A percentile compares a stretch with the other conserved stretches of the same genome.
phyloP scores from a whole-genome alignment of 78 protist species.

The Thecamonas trahens region DNA sequence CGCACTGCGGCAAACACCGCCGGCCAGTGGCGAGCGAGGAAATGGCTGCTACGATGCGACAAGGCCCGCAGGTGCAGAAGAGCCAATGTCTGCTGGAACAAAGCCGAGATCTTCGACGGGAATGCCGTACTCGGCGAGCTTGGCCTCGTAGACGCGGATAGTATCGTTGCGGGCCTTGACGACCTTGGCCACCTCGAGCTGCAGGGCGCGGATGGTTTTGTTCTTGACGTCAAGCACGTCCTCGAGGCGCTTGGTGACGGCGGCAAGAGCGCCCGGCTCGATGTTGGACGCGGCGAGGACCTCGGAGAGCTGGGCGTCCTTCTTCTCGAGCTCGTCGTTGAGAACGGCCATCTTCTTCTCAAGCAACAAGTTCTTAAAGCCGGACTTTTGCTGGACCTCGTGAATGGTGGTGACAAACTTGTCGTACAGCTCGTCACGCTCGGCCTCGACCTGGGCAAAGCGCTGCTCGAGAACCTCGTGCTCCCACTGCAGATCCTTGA shows the following conservation, averaged over 20 bases:
- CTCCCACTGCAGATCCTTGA: conserved; percentile 54
- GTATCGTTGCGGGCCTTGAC: conserved; percentile 48
- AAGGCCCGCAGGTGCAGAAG: conserved; percentile 9
- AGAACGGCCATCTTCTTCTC: conserved; percentile 56
- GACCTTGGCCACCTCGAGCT: conserved; percentile 22
- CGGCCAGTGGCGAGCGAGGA: too few relatives aligned
- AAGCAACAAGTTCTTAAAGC: conserved; percentile 56
- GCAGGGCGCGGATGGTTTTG: conserved; percentile 45
- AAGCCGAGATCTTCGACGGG: conserved; percentile 53
- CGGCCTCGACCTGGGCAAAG: conserved; percentile 20
- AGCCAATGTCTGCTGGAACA: too few relatives aligned
- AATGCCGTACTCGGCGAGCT: conserved; percentile 51
- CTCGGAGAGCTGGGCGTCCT: conserved; percentile 76
- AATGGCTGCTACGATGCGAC: too few relatives aligned
- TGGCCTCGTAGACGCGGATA: conserved; percentile 39
- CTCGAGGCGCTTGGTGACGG: conserved; percentile 43
- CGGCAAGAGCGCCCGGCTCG: conserved; percentile 46
- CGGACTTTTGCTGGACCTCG: conserved; percentile 47
- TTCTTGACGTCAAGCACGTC: conserved; percentile 63
- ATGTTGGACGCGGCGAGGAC: conserved; percentile 59
- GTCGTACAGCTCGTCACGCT: conserved; percentile 68
- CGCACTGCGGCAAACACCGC: too few relatives aligned
- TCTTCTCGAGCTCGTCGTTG: conserved; percentile 43
- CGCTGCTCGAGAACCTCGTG: conserved; percentile 47
- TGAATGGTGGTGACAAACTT: conserved; percentile 34